phyloP scores from a whole-genome alignment of 2,329 filamentous ascomycete genomes.

The Ambrosiella xylebori region DNA sequence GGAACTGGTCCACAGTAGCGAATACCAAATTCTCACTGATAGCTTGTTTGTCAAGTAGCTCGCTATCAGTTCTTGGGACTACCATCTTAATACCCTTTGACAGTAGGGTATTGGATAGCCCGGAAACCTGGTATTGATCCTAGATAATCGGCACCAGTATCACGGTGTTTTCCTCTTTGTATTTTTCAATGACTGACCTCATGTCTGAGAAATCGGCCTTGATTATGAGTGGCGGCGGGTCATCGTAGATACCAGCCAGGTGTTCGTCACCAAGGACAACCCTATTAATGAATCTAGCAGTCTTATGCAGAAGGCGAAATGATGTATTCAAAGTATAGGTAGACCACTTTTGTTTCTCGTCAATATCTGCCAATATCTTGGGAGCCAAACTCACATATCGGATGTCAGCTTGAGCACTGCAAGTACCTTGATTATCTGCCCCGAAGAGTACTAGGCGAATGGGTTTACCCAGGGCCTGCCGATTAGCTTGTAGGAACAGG shows the following conservation, averaged over 20 bases:
- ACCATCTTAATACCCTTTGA: conserved; percentile 14
- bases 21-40: conserved; percentile 18
- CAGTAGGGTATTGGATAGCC: not conserved
- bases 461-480: conserved; percentile 10
- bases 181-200: conserved; percentile 12
- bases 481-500: conserved; percentile 17
- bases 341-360: conserved; percentile 15
- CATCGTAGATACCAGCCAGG: conserved; percentile 18
- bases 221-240: conserved; percentile 18
- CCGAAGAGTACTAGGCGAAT: conserved; percentile 18
- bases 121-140: not conserved
- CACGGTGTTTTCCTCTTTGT: conserved; percentile 13
- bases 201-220: not conserved
- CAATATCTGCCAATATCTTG: conserved; percentile 14
- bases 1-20: conserved; percentile 21
- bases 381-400: conserved; percentile 17
- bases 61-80: conserved; percentile 16
- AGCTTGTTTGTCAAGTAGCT: conserved; percentile 16
- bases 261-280: conserved; percentile 17
- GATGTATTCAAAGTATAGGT: conserved; percentile 15
- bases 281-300: conserved; percentile 18
- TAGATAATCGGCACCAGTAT: conserved; percentile 5
- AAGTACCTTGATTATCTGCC: conserved; percentile 20
- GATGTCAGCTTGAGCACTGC: conserved; percentile 17
- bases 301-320: conserved; percentile 17